Base-by-base conservation (phyloP, 2,329 filamentous ascomycete genomes). In the Epichloe typhina region DNA sequence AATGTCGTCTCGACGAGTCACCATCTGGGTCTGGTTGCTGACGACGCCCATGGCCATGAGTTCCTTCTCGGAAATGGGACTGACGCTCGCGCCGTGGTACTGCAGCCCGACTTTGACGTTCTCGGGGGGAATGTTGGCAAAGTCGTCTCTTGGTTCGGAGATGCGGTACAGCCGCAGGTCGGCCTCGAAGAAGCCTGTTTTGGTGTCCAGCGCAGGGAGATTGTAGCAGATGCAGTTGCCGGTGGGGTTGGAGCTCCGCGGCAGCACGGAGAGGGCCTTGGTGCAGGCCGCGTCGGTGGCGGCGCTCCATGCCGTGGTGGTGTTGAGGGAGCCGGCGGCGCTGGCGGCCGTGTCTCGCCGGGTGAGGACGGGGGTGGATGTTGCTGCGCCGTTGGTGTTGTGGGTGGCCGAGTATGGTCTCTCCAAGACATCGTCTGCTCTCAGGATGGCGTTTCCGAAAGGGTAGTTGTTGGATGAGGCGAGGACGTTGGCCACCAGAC, bases 221-320 rank as follows among this genome's bases (percentile, higher is more conserved):
- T 93, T 94, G 70, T 91, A 93, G 75, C 88, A 94, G 46, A 87
- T 79, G 52, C 83, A 84, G 46, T 88, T 78, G 47, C 88, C 88
- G 9, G 85, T 84, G 5, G 85, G 84, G 57, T 90, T 91, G 23
- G 77, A 76, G 41, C 81, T 77, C 53, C 74, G 69, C 13, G 71
- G 69, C 46, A 88, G 71, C 26, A 67, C 63, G 2, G 66, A 63
- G 17, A 93, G 71, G 8, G 77, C 73, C 21, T 68, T 59, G 43
- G 68, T 69, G 65, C 87, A 93, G 21, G 82, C 82, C 11, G 68
- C 59, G 35, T 72, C 69, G 7, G 79, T 84, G 42, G 71, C 63
- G 3, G 60, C 57, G 54, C 82, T 70, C 81, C 81, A 85, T 6
- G 71, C 66, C 3, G 73, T 73, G 60, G 75, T 62, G 66, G 75